Evolutionary conservation across 148 eudicot species (phyloP).

Genomic region (Rhododendron vialii): DNA sequence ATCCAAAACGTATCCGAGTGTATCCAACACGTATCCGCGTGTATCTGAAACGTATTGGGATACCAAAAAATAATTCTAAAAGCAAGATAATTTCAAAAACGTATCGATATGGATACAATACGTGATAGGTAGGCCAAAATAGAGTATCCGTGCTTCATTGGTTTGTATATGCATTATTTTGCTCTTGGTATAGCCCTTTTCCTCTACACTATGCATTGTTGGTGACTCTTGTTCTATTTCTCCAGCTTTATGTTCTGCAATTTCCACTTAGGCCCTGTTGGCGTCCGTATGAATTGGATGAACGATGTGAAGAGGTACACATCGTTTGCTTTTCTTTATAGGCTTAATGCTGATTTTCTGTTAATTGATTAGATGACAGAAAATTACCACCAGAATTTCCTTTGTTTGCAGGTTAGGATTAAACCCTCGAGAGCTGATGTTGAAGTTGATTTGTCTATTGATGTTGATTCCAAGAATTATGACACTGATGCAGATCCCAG

Average conservation of each 20-base stretch:
- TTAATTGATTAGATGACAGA: not conserved
- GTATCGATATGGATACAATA: not conserved
- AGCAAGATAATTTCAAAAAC: slow-evolving; percentile 16
- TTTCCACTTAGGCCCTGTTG: slow-evolving; percentile 78
- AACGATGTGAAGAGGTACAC: slow-evolving; percentile 60
- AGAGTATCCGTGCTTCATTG: not conserved
- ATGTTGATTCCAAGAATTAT: slow-evolving; percentile 50
- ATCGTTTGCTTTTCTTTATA: not conserved
- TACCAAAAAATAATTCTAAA: not conserved
- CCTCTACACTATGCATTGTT: slow-evolving; percentile 18
- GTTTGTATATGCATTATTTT: not conserved
- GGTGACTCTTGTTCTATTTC: slow-evolving; percentile 19
- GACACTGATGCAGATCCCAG: slow-evolving; percentile 24
- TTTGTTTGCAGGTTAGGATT: slow-evolving; percentile 58
- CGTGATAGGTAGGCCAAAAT: no score
- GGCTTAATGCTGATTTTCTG: not conserved
- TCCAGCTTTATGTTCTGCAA: slow-evolving; percentile 73
- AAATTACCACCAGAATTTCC: not conserved
- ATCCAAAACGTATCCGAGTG: no score
- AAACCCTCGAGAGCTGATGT: slow-evolving; percentile 53
- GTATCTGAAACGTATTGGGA: no score
- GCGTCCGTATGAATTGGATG: slow-evolving; percentile 92
- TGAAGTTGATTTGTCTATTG: slow-evolving; percentile 68
- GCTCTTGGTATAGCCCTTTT: not conserved
- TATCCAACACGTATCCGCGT: no score